Base-by-base conservation (phyloP, 202 grass and related monocot species). In the Tripidium arundinaceum region DNA sequence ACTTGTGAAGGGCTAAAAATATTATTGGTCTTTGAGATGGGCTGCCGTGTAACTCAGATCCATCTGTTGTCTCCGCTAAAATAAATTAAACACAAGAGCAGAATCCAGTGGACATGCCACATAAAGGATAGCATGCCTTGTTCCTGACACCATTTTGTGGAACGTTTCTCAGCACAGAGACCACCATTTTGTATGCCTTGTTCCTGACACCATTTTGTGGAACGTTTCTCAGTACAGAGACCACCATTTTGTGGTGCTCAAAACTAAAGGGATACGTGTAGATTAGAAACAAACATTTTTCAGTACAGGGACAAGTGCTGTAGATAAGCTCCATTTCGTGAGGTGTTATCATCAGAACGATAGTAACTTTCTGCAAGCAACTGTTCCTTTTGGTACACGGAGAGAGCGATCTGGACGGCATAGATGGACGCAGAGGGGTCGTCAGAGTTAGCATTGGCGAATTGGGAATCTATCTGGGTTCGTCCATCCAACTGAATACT, bases 401-500 rank as follows among this genome's bases (percentile, higher is more conserved):
- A 40, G 11, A 33, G 8, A 26, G 18, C 2, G 4, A 12, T 63
- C 49, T 79, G 83, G 60, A 79, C 68, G 70, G 71, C 22, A 47
- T 50, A 75, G 80, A 75, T 83, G 70, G 52, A 83, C 59, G 42
- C 15, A 38, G 14, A 21, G 18, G 29, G 31, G 19, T 33, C 31
- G 73, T 69, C 42, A 58, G 21, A 70, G 31, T 29, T 70, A 33
- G 31, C 62, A 12, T 2, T 52, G 9, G 24, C 33, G 18, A 46
- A 65, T 65, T 62, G 52, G 14, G 59, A 75, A 65, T 75, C 10
- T 61, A 65, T 74, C 10, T 47, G 27, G 28, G 36, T 19, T 52
- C 34, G 39, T 61, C 62, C 47, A 68, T 77, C 72, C 60, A 68
- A 77, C 39, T 84, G 39, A 70, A n/a, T n/a, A n/a, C n/a, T n/a